Base-by-base conservation (phyloP, 2,329 filamentous ascomycete genomes). In the Chaetothyriales sp. region DNA sequence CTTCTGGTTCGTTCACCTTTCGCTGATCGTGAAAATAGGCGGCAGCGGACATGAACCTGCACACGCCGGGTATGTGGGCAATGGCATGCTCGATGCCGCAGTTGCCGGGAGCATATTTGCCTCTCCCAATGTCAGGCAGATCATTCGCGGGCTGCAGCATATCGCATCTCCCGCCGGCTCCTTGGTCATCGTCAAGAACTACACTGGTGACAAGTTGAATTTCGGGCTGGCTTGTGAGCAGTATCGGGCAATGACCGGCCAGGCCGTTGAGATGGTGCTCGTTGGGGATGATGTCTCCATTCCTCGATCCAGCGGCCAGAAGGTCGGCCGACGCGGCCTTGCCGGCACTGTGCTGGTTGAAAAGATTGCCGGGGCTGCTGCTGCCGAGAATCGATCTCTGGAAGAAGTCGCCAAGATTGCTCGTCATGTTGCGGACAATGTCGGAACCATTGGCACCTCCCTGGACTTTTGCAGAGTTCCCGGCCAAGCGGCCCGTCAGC, bases 171-270 rank as follows among this genome's bases (percentile, higher is more conserved):
- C 76, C 43, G 76, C 78, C 53, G 89, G 89, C 18, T 83, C 94
- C 1, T 66, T 95, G 45, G 84, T 95, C 18, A 82, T 87, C 3
- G 84, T 94, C 36, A 95, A 93, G 86, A 95, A 95, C 66, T 93
- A 94, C 67, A 93, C 87, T 0, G 85, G 84, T 43, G 84, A 88
- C 64, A 78, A 94, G 49, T 75, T 95, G 58, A 92, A 94, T 68
- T 95, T 95, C 63, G 88, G 87, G 50, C 82, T 95, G 75, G 89
- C 83, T 1, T 85, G 90, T 9, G 89, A 95, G 67, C 93, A 94
- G 70, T 87, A 87, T 15, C 81, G 83, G 51, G 86, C 87, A 4
- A 66, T 19, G 12, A 36, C 50, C 18, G 77, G 77, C 18, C 72
- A 75, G 56, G 71, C 68, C 48, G 76, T 75, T 56, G 67, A 70